Conservation (phyloP, 768 basidiomycete genomes). For the Leucocoprinus birnbaumii region DNA sequence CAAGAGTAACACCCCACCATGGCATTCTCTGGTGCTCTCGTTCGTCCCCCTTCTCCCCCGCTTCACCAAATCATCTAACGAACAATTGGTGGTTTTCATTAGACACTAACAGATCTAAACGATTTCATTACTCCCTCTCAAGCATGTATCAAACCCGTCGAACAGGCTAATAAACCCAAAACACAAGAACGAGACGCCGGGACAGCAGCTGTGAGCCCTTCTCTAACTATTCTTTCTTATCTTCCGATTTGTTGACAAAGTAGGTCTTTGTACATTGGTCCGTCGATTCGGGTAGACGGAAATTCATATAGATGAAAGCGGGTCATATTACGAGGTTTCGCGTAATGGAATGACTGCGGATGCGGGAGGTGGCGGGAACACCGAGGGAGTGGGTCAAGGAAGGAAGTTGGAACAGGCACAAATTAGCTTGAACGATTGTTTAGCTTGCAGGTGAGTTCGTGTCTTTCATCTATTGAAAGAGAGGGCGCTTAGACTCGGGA, state of each 20-base stretch:
- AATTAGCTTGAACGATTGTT: conserved; percentile 94
- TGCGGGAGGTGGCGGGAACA: conserved; percentile 15
- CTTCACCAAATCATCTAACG: conserved; percentile 2
- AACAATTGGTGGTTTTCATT: neutral
- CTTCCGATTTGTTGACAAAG: neutral
- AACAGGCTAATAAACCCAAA: conserved; percentile 34
- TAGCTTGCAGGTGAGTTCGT: conserved; percentile 89
- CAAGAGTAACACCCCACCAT: no score
- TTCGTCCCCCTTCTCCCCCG: conserved; percentile 30
- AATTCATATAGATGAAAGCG: conserved; percentile 83
- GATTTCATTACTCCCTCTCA: conserved; percentile 97
- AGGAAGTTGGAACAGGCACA: conserved; percentile 89
- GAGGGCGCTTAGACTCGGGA: neutral
- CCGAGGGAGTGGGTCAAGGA: conserved; percentile 12
- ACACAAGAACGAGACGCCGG: conserved; percentile 28
- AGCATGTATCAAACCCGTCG: conserved; percentile 95
- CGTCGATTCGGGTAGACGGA: conserved; percentile 60
- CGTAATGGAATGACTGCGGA: no score
- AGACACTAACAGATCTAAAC: conserved; percentile 93
- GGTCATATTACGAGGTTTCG: conserved; percentile 83
- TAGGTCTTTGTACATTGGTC: neutral
- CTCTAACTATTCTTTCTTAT: neutral
- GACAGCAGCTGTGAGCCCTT: conserved; percentile 31
- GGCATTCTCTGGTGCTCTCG: conserved; percentile 87
- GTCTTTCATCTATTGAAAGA: neutral